Conservation (phyloP, 2,329 filamentous ascomycete species). For the Leptosphaerulina australis region DNA sequence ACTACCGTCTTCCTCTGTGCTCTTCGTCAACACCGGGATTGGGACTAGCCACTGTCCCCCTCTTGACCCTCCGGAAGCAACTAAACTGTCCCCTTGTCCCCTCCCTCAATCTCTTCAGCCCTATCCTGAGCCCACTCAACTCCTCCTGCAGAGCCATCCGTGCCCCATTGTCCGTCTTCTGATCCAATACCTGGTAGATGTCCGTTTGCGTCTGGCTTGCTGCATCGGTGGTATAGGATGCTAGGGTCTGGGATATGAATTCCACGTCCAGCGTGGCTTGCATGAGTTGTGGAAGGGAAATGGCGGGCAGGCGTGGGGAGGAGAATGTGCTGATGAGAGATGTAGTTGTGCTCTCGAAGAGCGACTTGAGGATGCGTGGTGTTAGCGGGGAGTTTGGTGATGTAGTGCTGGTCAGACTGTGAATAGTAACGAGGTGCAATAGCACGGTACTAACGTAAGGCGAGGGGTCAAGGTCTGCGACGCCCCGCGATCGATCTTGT, state of each 20-base stretch:
- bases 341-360: constrained; percentile 80
- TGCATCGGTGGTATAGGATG: constrained; percentile 83
- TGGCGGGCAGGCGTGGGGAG: constrained; percentile 60
- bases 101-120: constrained; percentile 69
- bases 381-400: constrained; percentile 70
- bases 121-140: constrained; percentile 84
- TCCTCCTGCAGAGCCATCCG: constrained; percentile 81
- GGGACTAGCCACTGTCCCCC: constrained; percentile 17
- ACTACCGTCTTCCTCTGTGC: background rate
- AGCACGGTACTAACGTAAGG: constrained; percentile 91
- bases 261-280: constrained; percentile 97
- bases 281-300: constrained; percentile 83
- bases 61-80: constrained; percentile 44
- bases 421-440: constrained; percentile 84
- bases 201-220: constrained; percentile 82
- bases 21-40: constrained; percentile 3
- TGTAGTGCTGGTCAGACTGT: constrained; percentile 69
- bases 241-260: constrained; percentile 92
- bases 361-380: constrained; percentile 78
- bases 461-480: constrained; percentile 71
- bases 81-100: constrained; percentile 47
- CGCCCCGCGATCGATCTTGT: constrained; percentile 6
- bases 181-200: constrained; percentile 90
- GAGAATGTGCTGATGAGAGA: constrained; percentile 82
- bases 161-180: constrained; percentile 85